These are phyloP conservation scores for Jatropha multifida DNA, from an alignment of 441 rosid species.

Conservation along the genomic window DNA sequence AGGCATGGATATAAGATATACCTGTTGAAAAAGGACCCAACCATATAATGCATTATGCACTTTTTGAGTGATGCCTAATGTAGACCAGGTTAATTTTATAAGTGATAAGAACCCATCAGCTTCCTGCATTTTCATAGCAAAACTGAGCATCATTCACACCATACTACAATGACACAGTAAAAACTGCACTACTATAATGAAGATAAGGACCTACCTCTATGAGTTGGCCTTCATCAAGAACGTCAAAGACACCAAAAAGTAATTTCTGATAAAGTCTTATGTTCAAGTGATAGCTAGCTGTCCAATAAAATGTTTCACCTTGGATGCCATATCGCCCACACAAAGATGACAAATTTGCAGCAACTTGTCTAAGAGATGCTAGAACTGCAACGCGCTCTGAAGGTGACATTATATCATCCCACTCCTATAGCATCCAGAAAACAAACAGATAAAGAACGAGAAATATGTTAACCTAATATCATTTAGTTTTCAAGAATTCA, in stretches of 20 bases:
- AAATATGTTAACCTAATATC: conserved; percentile 26
- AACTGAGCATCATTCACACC: conserved; percentile 24
- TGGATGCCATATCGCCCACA: conserved; percentile 63
- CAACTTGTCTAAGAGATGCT: conserved; percentile 68
- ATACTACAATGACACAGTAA: background rate
- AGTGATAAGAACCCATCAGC: conserved; percentile 58
- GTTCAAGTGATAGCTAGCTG: conserved; percentile 78
- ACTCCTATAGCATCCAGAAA: conserved; percentile 56
- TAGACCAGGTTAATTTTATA: conserved; percentile 77
- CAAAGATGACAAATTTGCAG: conserved; percentile 57
- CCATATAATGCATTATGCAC: conserved; percentile 77
- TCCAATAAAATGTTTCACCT: conserved; percentile 84
- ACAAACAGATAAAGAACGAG: conserved; percentile 16
- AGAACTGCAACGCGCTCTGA: conserved; percentile 76
- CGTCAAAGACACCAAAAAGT: conserved; percentile 72
- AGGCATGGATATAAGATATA: conserved; percentile 28
- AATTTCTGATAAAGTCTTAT: conserved; percentile 79
- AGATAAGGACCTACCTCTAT: conserved; percentile 61
- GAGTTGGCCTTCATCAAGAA: conserved; percentile 94
- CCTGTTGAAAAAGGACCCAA: conserved; percentile 93
- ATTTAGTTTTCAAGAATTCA: conserved; percentile 11
- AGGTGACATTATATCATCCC: conserved; percentile 73
- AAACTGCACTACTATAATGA: conserved; percentile 19
- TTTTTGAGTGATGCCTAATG: conserved; percentile 87
- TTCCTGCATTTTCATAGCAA: conserved; percentile 49